phyloP scores from a whole-genome alignment of 805 yeast species.

The Schizosaccharomyces octosporus region DNA sequence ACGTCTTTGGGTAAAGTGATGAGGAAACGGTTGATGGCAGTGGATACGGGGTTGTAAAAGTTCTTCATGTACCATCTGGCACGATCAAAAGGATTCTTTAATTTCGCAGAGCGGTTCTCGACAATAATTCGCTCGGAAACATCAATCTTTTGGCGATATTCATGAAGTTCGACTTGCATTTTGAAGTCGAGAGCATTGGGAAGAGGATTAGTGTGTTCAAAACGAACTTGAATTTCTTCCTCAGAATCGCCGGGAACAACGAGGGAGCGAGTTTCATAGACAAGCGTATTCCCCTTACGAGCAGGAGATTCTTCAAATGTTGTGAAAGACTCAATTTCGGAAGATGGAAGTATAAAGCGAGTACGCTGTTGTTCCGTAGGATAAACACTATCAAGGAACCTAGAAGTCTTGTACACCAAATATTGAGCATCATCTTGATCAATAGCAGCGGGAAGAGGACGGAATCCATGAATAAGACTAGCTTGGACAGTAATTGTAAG shows the following conservation, averaged over 20 bases:
- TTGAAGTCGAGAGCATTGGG: slow-evolving; percentile 38
- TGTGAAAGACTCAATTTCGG: slow-evolving; percentile 8
- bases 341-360: slow-evolving; percentile 19
- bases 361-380: slow-evolving; percentile 23
- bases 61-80: slow-evolving; percentile 27
- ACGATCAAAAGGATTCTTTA: slow-evolving; percentile 41
- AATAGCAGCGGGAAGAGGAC: slow-evolving; percentile 42
- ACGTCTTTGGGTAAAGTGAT: slow-evolving; percentile 21
- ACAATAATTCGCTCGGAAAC: slow-evolving; percentile 72
- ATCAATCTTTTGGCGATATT: slow-evolving; percentile 45
- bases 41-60: slow-evolving; percentile 22
- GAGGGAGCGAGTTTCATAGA: not conserved
- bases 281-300: slow-evolving; percentile 8
- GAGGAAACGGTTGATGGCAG: slow-evolving; percentile 26
- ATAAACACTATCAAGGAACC: slow-evolving; percentile 39
- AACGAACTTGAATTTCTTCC: slow-evolving; percentile 14
- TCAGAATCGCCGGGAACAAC: not conserved
- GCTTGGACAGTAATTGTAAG: slow-evolving; percentile 25
- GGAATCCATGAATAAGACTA: slow-evolving; percentile 23
- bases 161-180: slow-evolving; percentile 45
- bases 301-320: slow-evolving; percentile 8
- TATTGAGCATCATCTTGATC: slow-evolving; percentile 36
- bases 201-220: slow-evolving; percentile 41
- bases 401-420: slow-evolving; percentile 28
- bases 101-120: slow-evolving; percentile 45